Evolutionary conservation across 768 basidiomycete genomes (phyloP), one percentile per base, ranked within the genome.

Genomic region (Sarcomyxa edulis): DNA sequence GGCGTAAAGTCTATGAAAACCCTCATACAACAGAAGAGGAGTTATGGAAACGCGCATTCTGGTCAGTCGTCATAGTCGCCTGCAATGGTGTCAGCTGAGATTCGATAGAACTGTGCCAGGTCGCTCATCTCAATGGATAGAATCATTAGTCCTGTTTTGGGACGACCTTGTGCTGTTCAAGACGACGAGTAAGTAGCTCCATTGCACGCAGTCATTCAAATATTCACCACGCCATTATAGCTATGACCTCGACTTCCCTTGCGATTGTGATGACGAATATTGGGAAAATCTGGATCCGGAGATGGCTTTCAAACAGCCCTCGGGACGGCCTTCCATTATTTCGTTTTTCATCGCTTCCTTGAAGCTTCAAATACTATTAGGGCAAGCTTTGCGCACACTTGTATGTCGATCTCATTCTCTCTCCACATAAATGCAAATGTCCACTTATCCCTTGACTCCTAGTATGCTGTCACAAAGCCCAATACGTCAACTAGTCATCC

Each of bases 401-500:
- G 77, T 76, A 45, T 24, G 72, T 57, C 14, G 4, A 11, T 6
- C 29, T 12, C 30, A n/a, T n/a, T n/a, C n/a, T n/a, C n/a, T n/a
- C n/a, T n/a, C n/a, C n/a, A n/a, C n/a, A 76, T 84, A 7, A 62
- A 78, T 10, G 74, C 7, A 7, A 19, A 18, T 19, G 6, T 25
- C 29, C 24, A 6, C 12, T 21, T 9, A 14, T 11, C 18, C 9
- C 23, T 8, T 35, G 39, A 11, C 30, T 26, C 36, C 12, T 35
- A 77, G 76, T 83, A 81, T 51, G 71, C 78, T 27, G 72, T 78
- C 44, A 74, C 72, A 49, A 71, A 70, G 52, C 61, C 65, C 6
- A 65, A 66, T 40, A 45, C 62, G 2, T 50, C 60, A 11, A 47
- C 68, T 15, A 68, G 65, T 14, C 61, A 60, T 35, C 59, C 59